A percentile compares a stretch with the other conserved stretches of the same genome.
Conservation (phyloP, 2,329 filamentous ascomycete genomes). For the Neonectria hederae region DNA sequence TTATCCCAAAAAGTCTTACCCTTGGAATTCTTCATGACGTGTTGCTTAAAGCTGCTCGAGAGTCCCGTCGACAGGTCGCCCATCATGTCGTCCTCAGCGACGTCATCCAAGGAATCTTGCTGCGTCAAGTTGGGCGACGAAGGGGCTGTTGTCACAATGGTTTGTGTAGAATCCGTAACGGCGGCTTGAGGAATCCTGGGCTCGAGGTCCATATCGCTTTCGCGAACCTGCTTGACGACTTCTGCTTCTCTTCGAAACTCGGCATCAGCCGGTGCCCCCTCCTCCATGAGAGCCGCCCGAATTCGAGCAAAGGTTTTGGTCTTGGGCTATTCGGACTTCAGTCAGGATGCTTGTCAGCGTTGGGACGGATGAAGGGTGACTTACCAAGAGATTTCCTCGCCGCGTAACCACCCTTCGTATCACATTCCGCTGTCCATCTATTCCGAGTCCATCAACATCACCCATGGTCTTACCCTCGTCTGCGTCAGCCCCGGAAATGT, state of each 20-base stretch:
- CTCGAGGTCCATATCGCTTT: slow-evolving; percentile 78
- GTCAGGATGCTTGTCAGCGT: slow-evolving; percentile 40
- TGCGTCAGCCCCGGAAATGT: slow-evolving; percentile 76
- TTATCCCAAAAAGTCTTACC: slow-evolving; percentile 78
- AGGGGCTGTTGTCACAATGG: slow-evolving; percentile 69
- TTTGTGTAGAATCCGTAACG: slow-evolving; percentile 57
- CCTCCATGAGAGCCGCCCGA: slow-evolving; percentile 87
- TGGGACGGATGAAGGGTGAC: slow-evolving; percentile 43
- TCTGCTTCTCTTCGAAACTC: slow-evolving; percentile 93
- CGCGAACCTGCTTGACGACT: slow-evolving; percentile 93
- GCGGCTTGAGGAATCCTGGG: slow-evolving; percentile 48
- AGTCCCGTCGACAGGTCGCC: slow-evolving; percentile 59
- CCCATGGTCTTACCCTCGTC: slow-evolving; percentile 77
- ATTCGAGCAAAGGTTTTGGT: slow-evolving; percentile 96
- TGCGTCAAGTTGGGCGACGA: slow-evolving; percentile 76
- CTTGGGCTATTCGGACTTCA: slow-evolving; percentile 74
- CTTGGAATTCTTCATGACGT: slow-evolving; percentile 76
- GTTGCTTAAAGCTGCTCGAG: slow-evolving; percentile 78
- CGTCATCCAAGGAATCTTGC: slow-evolving; percentile 73
- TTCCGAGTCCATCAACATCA: slow-evolving; percentile 57
- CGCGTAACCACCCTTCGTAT: slow-evolving; percentile 85
- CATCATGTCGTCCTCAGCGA: slow-evolving; percentile 76
- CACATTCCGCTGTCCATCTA: slow-evolving; percentile 75
- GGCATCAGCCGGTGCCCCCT: slow-evolving; percentile 85
- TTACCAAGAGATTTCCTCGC: slow-evolving; percentile 86